Base-by-base conservation (phyloP, 345 rosid genomes). In the Clausena lansium region DNA sequence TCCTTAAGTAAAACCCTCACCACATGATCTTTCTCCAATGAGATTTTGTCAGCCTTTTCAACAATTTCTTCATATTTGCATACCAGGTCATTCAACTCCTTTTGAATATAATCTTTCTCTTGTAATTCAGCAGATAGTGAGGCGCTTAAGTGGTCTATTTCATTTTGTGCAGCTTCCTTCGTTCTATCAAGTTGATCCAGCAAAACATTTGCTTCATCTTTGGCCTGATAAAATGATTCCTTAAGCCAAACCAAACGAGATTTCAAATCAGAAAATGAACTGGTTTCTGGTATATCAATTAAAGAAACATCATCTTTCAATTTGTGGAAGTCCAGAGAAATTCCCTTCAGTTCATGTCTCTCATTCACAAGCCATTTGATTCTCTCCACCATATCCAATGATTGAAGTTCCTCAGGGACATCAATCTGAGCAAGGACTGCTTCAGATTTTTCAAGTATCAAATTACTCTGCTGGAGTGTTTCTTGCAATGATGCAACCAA, bases 301-400 rank as follows among this genome's bases (percentile, higher is more conserved):
- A 77, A 76, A 83, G 84, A 79, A 69, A 89, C 77, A 62, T 83
- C 78, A 76, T 91, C 92, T 83, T 88, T 90, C 85, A 91, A 80
- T 80, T 83, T 93, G 77, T 75, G 78, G 80, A 84, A 88, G 60
- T 91, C 94, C 83, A 80, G 74, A 24, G 82, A 88, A 78, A 83
- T 75, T 76, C 59, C 81, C 55, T 73, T 84, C 66, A 92, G 85
- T 69, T 81, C 85, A 80, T 83, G 80, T 87, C 90, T 93, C 87
- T 90, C 93, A 81, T 86, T 87, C 55, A 80, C 87, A 79, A 93
- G 88, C 91, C 96, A 91, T 78, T 83, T 89, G 59, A 85, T 83
- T 80, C 79, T 91, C 74, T 88, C 93, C 28, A 86, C 65, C 73
- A 88, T 74, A 83, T 92, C 92, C 65, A 75, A 73, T 9, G 90